Evolutionary conservation across 169 alveolate genomes (phyloP).

Genomic region (Eimeria necatrix): DNA sequence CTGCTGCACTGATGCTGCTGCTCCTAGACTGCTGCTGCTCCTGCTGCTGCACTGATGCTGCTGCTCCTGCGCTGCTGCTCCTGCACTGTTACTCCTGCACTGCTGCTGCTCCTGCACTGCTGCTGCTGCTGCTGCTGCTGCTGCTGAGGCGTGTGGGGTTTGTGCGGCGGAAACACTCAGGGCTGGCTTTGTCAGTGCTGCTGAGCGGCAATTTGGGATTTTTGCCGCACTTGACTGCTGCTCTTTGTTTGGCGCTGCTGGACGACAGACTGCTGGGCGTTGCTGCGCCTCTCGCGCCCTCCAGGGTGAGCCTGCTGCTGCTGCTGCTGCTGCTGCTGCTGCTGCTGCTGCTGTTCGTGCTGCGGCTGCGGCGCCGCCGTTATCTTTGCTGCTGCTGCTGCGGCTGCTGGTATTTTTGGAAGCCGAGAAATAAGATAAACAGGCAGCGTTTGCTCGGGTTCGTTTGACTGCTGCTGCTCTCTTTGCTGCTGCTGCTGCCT

Average conservation of each 20-base stretch:
- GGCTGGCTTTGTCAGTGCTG: background rate
- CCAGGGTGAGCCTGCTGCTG: background rate
- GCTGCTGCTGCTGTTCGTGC: background rate
- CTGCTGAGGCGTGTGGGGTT: background rate
- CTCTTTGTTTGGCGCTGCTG: conserved; percentile 6
- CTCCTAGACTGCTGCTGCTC: background rate
- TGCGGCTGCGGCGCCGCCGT: background rate
- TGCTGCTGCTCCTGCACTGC: conserved; percentile 12
- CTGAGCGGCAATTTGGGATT: conserved; percentile 72
- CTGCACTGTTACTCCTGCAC: background rate
- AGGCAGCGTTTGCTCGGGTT: too few relatives aligned
- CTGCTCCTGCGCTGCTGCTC: background rate
- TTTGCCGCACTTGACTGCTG: conserved; percentile 48
- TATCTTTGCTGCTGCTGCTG: background rate
- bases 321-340: background rate
- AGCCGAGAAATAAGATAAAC: too few relatives aligned
- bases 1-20: background rate
- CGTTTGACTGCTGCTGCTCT: too few relatives aligned
- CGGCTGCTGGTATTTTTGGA: background rate
- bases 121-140: background rate
- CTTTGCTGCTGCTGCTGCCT: background rate
- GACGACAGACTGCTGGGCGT: background rate
- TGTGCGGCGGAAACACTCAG: background rate
- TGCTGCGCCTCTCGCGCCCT: background rate
- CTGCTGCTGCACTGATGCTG: background rate